Conservation (phyloP, 2,329 filamentous ascomycete species). For the Emergomyces pasteurianus region DNA sequence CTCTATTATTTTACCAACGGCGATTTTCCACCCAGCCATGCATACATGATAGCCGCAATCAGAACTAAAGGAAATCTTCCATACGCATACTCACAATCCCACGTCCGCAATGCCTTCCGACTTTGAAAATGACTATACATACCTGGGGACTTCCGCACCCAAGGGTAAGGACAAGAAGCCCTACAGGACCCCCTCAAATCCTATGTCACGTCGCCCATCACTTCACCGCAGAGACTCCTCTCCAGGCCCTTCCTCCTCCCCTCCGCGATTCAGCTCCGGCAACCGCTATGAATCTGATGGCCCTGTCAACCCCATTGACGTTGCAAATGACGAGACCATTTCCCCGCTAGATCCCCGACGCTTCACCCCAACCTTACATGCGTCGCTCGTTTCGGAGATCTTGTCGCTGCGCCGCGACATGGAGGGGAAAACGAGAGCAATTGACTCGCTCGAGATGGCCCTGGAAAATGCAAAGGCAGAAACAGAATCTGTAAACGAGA, state of each 20-base stretch:
- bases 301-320: constrained; percentile 25
- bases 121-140: constrained; percentile 41
- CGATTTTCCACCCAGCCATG: not conserved
- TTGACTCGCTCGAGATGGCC: constrained; percentile 69
- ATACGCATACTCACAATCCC: not conserved
- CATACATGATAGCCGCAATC: not conserved
- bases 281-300: constrained; percentile 26
- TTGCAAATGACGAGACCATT: constrained; percentile 50
- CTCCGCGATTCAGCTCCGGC: constrained; percentile 42
- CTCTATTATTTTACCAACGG: not conserved
- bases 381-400: constrained; percentile 90
- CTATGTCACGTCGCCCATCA: constrained; percentile 45
- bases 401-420: constrained; percentile 75
- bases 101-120: constrained; percentile 19
- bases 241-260: constrained; percentile 51
- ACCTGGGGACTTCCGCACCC: constrained; percentile 50
- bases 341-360: constrained; percentile 74
- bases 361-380: constrained; percentile 90
- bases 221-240: constrained; percentile 57
- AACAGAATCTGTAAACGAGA: constrained; percentile 56
- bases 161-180: constrained; percentile 61
- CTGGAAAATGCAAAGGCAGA: constrained; percentile 62
- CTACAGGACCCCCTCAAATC: constrained; percentile 49
- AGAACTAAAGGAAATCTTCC: not conserved
- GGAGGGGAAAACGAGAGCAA: constrained; percentile 76